Base-by-base conservation (phyloP, 306 rosid genomes). In the Arachis hypogaea region DNA sequence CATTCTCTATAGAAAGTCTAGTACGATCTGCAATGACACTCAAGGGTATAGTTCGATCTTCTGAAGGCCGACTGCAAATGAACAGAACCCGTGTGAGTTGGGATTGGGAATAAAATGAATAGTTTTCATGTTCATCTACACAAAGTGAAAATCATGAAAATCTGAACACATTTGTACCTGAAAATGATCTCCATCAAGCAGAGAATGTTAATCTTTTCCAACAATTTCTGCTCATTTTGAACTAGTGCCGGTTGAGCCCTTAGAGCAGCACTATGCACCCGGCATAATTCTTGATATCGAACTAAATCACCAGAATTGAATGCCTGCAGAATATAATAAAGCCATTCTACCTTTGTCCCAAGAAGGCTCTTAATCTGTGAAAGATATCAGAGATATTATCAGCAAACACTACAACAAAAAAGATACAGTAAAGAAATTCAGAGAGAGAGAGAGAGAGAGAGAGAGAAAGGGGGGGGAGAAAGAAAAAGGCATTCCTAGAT, bases 181-280 rank as follows among this genome's bases (percentile, higher is more conserved):
- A 95, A 95, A 79, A 95, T 95, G 72, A 95, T 95, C 84, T 92
- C 99, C 98, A 95, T 95, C 87, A 95, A 87, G 84, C 99, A 95
- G 72, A 95, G 95, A 81, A 95, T 95, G 79, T 95, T 95, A 49
- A 95, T 90, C 90, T 95, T 95, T 71, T 95, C 99, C 82, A 92
- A 77, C 68, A 95, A 87, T 81, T 78, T 95, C 81, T 92, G 82
- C 77, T 95, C 99, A 51, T 95, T 95, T 69, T 86, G 96, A 72
- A 92, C 98, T 51, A 95, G 75, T 40, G 99, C 97, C 2, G 99
- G 99, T 72, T 95, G 99, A 46, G 98, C 92, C 28, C 93, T 88
- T 73, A 95, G 73, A 79, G 99, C 91, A 84, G 87, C 80, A 86
- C 87, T 92, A 82, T 95, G 98, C 66, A 95, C 96, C 56, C 64